Conservation (phyloP, 2,329 filamentous ascomycete species). For the Leptographium radiaticola region DNA sequence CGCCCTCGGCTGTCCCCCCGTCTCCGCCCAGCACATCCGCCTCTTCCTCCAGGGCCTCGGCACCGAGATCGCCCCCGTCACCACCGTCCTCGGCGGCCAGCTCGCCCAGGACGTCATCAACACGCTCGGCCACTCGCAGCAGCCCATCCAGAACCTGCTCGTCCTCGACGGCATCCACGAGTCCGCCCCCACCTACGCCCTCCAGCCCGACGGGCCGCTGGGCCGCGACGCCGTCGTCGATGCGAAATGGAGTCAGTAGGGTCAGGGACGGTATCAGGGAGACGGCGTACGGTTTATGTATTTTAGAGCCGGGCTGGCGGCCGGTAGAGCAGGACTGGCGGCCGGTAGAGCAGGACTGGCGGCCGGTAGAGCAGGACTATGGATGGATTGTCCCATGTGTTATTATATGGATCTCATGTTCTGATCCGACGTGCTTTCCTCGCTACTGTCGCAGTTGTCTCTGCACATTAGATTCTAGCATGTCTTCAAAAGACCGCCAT, state of each 20-base stretch:
- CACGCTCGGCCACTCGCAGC: constrained; percentile 77
- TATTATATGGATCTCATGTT: too few species aligned
- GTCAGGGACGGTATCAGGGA: too few species aligned
- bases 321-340: too few species aligned
- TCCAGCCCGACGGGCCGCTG: constrained; percentile 53
- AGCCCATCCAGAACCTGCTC: constrained; percentile 90
- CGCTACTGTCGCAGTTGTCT: too few species aligned
- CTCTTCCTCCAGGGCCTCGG: constrained; percentile 79
- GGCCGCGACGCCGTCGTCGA: constrained; percentile 31
- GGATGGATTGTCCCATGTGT: too few species aligned
- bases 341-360: too few species aligned
- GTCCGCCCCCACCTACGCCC: constrained; percentile 64
- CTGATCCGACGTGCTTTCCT: too few species aligned
- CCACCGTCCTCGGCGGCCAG: constrained; percentile 78
- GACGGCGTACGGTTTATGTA: too few species aligned
- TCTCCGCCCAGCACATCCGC: constrained; percentile 62
- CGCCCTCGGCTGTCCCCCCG: constrained; percentile 54
- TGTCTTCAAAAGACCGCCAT: too few species aligned
- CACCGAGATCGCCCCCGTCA: constrained; percentile 67
- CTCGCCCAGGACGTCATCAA: constrained; percentile 97
- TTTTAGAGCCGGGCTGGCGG: too few species aligned
- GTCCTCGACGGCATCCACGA: constrained; percentile 79
- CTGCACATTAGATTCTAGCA: too few species aligned
- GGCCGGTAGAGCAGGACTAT: too few species aligned
- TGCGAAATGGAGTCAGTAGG: not conserved